These are phyloP conservation scores for Ormosia semicastrata DNA, from an alignment of 306 rosid genomes.

Conservation along the genomic window DNA sequence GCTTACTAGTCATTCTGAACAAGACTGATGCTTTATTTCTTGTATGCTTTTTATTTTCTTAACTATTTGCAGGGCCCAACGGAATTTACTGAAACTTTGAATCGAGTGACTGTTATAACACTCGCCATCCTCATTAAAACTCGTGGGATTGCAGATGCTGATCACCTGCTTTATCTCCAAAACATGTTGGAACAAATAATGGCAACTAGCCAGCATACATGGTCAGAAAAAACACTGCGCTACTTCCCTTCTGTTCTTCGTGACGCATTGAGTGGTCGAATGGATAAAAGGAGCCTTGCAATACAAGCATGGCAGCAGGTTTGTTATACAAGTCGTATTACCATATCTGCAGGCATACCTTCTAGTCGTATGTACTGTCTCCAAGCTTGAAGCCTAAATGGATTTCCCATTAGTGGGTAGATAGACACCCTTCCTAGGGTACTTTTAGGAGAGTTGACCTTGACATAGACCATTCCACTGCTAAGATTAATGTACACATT, in stretches of 20 bases:
- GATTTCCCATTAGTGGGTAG: no score
- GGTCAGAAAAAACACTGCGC: constrained; percentile 91
- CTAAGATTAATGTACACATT: no score
- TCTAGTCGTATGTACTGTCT: background rate
- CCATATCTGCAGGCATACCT: constrained; percentile 22
- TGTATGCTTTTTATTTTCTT: constrained; percentile 7
- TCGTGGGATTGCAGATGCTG: constrained; percentile 97
- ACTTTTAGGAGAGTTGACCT: no score
- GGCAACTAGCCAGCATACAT: constrained; percentile 80
- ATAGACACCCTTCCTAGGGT: no score
- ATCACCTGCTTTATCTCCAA: constrained; percentile 82
- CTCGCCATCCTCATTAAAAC: constrained; percentile 95
- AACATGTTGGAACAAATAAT: constrained; percentile 88
- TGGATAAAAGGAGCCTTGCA: constrained; percentile 71
- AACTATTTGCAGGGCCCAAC: constrained; percentile 81
- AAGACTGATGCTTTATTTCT: constrained; percentile 9
- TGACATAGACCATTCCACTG: no score
- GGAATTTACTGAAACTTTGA: constrained; percentile 90
- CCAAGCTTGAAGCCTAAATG: no score
- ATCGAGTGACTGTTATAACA: constrained; percentile 76
- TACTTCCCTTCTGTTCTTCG: constrained; percentile 86
- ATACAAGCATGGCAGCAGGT: constrained; percentile 99
- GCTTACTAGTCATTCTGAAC: constrained; percentile 7
- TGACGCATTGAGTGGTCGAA: constrained; percentile 68
- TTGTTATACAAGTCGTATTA: constrained; percentile 31